Percentiles rank a stretch among this genome's conserved stretches.
phyloP scores from a whole-genome alignment of 441 rosid genomes.

The Adansonia madagascariensis region DNA sequence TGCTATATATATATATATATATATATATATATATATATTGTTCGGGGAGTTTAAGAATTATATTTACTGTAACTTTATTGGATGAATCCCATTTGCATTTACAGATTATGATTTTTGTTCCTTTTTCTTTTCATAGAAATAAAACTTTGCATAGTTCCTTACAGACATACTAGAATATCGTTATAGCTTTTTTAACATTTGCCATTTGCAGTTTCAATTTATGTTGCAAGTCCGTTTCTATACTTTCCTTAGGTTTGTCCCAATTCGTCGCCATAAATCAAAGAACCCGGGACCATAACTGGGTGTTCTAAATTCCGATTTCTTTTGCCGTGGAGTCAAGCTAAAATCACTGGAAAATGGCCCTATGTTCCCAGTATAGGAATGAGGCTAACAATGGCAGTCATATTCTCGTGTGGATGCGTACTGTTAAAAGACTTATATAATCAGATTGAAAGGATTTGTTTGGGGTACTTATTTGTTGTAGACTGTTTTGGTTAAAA shows the following conservation, averaged over 20 bases:
- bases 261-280: too few species aligned
- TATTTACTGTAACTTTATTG: constrained; percentile 33
- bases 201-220: too few species aligned
- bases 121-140: constrained; percentile 32
- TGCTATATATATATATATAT: constrained; percentile 8
- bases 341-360: background rate
- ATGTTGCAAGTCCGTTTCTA: too few species aligned
- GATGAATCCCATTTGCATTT: constrained; percentile 31
- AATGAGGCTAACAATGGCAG: constrained; percentile 8
- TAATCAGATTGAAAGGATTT: too few species aligned
- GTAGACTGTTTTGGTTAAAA: too few species aligned
- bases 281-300: background rate
- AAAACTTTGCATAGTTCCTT: constrained; percentile 34
- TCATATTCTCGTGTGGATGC: background rate
- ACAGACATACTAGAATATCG: constrained; percentile 12
- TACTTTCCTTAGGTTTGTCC: too few species aligned
- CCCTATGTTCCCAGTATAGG: background rate
- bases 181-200: constrained; percentile 20
- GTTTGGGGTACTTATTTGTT: too few species aligned
- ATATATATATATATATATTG: background rate
- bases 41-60: constrained; percentile 27
- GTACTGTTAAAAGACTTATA: background rate
- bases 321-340: background rate
- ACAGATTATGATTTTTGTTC: constrained; percentile 48
- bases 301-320: background rate